phyloP scores from a whole-genome alignment of 164 flowering plant species.

The Magnolia kwangsiensis region DNA sequence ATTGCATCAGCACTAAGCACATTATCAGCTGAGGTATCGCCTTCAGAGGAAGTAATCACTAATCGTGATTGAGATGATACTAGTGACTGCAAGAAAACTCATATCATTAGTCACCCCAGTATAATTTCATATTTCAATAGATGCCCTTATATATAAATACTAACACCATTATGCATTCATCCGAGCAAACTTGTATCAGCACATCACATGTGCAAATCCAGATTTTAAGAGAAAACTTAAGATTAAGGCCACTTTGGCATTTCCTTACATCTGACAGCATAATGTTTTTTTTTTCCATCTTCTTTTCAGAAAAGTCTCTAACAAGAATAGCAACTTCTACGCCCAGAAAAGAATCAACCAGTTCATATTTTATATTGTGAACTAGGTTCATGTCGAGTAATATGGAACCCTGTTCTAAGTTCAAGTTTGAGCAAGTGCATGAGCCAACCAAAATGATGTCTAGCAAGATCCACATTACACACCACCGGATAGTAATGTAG shows the following conservation, averaged over 20 bases:
- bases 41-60: conserved; percentile 65
- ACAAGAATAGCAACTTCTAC: background rate
- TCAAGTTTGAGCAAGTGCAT: background rate
- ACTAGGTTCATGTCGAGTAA: background rate
- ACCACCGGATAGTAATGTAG: background rate
- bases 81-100: conserved; percentile 56
- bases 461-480: background rate
- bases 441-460: background rate
- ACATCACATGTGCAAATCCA: no score
- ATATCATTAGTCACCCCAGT: background rate
- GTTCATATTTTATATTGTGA: background rate
- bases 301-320: background rate
- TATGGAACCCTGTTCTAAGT: background rate
- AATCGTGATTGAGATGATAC: conserved; percentile 82
- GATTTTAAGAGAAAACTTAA: background rate
- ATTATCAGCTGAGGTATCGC: conserved; percentile 35
- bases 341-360: background rate
- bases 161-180: background rate
- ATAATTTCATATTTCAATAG: background rate
- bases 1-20: conserved; percentile 75
- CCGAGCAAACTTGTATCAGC: no score
- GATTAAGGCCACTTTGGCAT: background rate
- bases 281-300: background rate
- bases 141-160: background rate
- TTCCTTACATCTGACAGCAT: background rate